Conservation (phyloP, 768 basidiomycete genomes). For the Calocybe cyanea region DNA sequence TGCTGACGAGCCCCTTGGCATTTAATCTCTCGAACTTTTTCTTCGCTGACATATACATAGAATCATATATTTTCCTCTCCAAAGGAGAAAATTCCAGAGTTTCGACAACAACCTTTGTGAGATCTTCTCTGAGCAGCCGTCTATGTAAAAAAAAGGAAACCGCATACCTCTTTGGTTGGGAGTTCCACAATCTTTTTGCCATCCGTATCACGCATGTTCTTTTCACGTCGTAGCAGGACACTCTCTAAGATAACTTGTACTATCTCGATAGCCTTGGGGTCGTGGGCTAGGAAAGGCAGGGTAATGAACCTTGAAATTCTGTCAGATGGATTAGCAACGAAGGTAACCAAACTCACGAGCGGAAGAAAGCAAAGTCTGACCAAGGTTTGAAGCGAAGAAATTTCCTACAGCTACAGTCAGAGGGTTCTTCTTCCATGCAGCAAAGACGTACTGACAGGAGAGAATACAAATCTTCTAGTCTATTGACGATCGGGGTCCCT, state of each 20-base stretch:
- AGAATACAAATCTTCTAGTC: conserved; percentile 87
- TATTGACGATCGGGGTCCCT: conserved; percentile 95
- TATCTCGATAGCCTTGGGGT: conserved; percentile 90
- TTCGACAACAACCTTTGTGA: conserved; percentile 58
- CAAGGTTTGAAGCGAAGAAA: conserved; percentile 78
- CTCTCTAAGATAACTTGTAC: conserved; percentile 93
- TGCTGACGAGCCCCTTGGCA: conserved; percentile 72
- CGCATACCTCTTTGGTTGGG: conserved; percentile 72
- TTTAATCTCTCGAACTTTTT: conserved; percentile 75
- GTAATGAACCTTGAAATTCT: conserved; percentile 69
- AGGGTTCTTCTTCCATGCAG: background rate
- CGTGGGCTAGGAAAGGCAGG: conserved; percentile 84
- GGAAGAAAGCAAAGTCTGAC: conserved; percentile 86
- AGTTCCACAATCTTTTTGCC: conserved; percentile 88
- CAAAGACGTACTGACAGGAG: conserved; percentile 46
- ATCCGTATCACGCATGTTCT: conserved; percentile 83
- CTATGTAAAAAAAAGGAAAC: background rate
- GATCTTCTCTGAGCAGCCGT: background rate
- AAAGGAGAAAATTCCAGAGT: conserved; percentile 74
- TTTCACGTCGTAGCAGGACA: conserved; percentile 84
- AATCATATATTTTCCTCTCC: conserved; percentile 87
- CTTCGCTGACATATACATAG: conserved; percentile 78
- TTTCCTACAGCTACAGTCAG: conserved; percentile 43
- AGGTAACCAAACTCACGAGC: conserved; percentile 51
- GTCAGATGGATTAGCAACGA: conserved; percentile 6